Percentiles rank a stretch among this genome's conserved stretches.
phyloP scores from a whole-genome alignment of 208 protist genomes.

The Wallacemonas sp. region DNA sequence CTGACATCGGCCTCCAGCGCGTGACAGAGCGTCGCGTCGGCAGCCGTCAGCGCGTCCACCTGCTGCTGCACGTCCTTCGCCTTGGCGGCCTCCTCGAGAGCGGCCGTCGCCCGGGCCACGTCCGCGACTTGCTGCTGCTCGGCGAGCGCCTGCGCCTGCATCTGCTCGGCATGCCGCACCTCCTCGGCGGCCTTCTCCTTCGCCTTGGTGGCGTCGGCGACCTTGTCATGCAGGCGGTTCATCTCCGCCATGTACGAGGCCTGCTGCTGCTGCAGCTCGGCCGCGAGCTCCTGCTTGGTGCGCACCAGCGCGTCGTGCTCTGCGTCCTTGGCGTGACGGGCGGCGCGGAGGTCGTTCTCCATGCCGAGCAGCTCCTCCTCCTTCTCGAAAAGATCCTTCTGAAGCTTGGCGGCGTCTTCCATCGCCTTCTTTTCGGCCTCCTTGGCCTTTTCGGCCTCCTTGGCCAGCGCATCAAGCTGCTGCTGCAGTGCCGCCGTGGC shows the following conservation, averaged over 20 bases:
- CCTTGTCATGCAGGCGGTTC: constrained; percentile 13
- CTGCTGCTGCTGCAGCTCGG: constrained; percentile 11
- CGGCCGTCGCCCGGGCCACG: constrained; percentile 3
- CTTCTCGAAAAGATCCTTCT: constrained; percentile 21
- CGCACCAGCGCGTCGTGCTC: constrained; percentile 6
- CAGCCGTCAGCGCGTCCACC: background rate
- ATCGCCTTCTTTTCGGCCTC: background rate
- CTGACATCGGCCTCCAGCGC: constrained; percentile 11
- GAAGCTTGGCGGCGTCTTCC: constrained; percentile 24
- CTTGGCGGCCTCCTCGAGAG: constrained; percentile 8
- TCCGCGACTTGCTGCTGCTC: background rate
- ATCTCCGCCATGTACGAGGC: constrained; percentile 22
- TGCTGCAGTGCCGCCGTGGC: background rate
- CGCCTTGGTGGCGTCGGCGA: constrained; percentile 14
- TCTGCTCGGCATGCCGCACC: background rate
- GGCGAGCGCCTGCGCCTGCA: background rate
- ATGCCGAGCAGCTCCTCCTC: constrained; percentile 20
- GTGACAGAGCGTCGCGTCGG: background rate
- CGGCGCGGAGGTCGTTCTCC: constrained; percentile 20
- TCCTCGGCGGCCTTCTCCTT: constrained; percentile 11
- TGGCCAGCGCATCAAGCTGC: constrained; percentile 9
- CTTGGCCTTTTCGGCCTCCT: background rate
- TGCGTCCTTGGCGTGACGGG: constrained; percentile 5
- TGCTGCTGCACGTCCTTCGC: background rate
- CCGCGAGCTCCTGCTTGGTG: constrained; percentile 13